Base-by-base conservation (phyloP, 768 basidiomycete genomes). In the Filobasidium wieringae region DNA sequence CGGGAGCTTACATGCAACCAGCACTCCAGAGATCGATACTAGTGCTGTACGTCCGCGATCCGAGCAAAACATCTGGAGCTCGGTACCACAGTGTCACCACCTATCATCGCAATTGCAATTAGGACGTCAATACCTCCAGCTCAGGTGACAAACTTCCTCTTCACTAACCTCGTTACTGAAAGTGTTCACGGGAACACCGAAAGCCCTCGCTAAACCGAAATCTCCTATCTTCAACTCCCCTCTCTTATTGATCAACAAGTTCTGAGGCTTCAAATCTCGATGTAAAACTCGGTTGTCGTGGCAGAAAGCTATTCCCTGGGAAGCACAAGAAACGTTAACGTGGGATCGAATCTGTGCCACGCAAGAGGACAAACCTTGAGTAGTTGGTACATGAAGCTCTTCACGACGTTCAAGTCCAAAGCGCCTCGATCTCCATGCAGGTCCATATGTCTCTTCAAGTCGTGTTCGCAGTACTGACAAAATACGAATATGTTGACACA, bases 401-500 rank as follows among this genome's bases (percentile, higher is more conserved):
- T 84, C 60, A 97, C 79, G 3, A 88, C 90, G 43, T 80, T 79
- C 31, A 87, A 83, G 62, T 95, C 90, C 40, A 99, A 80, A 4
- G 93, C 91, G 54, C 95, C 91, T 41, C 92, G 83, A 64, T 97
- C 91, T 55, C 95, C 95, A 66, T 95, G 85, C 33, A 88, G 85
- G 73, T 99, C 95, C 95, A 99, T 99, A 74, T 96, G 97, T 72
- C 90, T 91, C 76, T 99, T 99, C 45, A 99, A 80, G 76, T 99
- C 95, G 75, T 92, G 88, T 68, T 99, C 95, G 74, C 91, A 95
- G 72, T 82, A 97, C 76, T 74, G 45, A 3, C 33, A 37, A 56
- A 56, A 45, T 57, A 50, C 41, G 53, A 59, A 40, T 45, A n/a
- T n/a, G n/a, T n/a, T n/a, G n/a, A n/a, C n/a, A n/a, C 29, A 27